Base-by-base conservation (phyloP, 345 rosid species). In the Adansonia digitata region DNA sequence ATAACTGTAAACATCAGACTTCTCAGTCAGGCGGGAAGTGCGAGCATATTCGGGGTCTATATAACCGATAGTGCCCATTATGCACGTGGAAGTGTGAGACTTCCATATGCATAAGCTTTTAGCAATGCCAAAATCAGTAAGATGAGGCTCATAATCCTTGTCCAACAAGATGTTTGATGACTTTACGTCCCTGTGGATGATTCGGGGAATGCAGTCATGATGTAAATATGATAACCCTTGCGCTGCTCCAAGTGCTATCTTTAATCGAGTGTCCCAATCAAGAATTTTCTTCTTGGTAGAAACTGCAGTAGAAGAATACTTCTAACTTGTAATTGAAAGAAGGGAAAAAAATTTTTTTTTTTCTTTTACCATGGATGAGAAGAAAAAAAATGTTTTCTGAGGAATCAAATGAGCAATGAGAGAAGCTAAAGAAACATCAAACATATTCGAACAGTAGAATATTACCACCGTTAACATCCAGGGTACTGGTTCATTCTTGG, bases 1-100 rank as follows among this genome's bases (percentile, higher is more conserved):
- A 4, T 84, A 95, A 77, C 99, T 93, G 79, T 93, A 95, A n/a
- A 95, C 96, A 78, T 93, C 98, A 0, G 98, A 93, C 72, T 95
- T 95, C 85, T 93, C 99, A 0, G 98, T 95, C 51, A 93, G 94
- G 0, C 85, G 94, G 14, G 99, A 93, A 61, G 99, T 95, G 24
- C 97, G 93, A 13, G 99, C 98, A 81, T 95, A 95, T 71, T 95
- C 99, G 0, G 99, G 99, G 60, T 95, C 99, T 60, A 95, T 93
- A 75, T 95, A 93, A 26, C 99, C 99, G 68, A 95, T 95, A 2
- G 99, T 95, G 37, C 99, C 99, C 99, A 91, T 89, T 10, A 95
- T 65, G 69, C 84, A 88, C 2, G 99, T 93, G 17, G 96, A 95
- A 39, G 98, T 91, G 75, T 93, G 85, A 6, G 97, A 76, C 80